Conservation (phyloP, 768 basidiomycete genomes). For the Ephemerocybe angulata region DNA sequence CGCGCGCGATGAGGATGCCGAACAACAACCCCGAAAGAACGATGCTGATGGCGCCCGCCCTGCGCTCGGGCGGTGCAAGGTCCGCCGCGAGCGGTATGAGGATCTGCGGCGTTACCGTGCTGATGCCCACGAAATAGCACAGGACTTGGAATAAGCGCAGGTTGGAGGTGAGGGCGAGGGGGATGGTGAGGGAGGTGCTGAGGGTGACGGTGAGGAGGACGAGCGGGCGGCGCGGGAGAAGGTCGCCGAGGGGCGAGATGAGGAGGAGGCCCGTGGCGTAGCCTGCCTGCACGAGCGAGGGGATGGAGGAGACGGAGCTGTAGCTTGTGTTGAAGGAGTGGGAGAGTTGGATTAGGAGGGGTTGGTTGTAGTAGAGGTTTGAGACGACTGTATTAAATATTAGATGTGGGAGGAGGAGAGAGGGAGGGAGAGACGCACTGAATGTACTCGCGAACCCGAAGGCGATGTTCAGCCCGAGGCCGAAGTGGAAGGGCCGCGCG, state of each 20-base stretch:
- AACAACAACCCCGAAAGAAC: slow-evolving; percentile 66
- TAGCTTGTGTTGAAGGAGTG: slow-evolving; percentile 28
- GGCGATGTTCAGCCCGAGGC: slow-evolving; percentile 45
- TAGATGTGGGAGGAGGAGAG: neutral
- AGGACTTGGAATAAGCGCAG: slow-evolving; percentile 62
- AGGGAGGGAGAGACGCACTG: slow-evolving; percentile 26
- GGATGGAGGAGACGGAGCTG: slow-evolving; percentile 38
- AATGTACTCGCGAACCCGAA: slow-evolving; percentile 67
- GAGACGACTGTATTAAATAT: slow-evolving; percentile 44
- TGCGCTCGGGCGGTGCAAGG: slow-evolving; percentile 68
- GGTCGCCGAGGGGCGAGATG: slow-evolving; percentile 80
- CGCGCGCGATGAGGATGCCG: slow-evolving; percentile 71
- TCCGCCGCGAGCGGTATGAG: slow-evolving; percentile 79
- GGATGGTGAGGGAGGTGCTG: slow-evolving; percentile 62
- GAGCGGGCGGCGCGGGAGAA: slow-evolving; percentile 75
- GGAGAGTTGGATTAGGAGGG: slow-evolving; percentile 56
- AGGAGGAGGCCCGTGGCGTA: slow-evolving; percentile 71
- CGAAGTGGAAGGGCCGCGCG: no score
- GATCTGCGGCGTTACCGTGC: slow-evolving; percentile 74
- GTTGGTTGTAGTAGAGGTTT: slow-evolving; percentile 86
- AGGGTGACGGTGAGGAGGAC: slow-evolving; percentile 55
- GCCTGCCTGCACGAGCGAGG: slow-evolving; percentile 68
- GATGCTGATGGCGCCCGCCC: slow-evolving; percentile 74
- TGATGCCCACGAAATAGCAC: slow-evolving; percentile 66
- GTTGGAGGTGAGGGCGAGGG: slow-evolving; percentile 58